These are phyloP conservation scores for Gynochthodes officinalis DNA, from an alignment of 257 asterid genomes.

Conservation along the genomic window DNA sequence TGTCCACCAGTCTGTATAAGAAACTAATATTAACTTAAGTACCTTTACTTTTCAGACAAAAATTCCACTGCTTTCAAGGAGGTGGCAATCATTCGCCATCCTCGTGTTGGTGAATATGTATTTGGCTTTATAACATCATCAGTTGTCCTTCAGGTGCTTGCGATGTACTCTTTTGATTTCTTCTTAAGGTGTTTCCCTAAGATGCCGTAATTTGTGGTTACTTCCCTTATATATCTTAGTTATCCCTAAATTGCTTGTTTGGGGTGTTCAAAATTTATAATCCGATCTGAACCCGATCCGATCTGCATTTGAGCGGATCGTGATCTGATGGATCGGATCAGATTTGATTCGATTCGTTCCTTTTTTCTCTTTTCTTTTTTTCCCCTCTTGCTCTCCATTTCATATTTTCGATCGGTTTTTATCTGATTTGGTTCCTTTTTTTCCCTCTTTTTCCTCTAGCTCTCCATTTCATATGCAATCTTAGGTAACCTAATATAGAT, in stretches of 20 bases:
- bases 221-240: neutral
- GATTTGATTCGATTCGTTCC: too few relatives aligned
- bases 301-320: too few relatives aligned
- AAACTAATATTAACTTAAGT: neutral
- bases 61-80: constrained; percentile 93
- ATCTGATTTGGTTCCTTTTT: too few relatives aligned
- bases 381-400: too few relatives aligned
- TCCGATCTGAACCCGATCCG: too few relatives aligned
- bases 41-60: constrained; percentile 48
- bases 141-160: constrained; percentile 75
- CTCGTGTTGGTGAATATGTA: constrained; percentile 94
- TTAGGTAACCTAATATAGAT: too few relatives aligned
- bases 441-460: too few relatives aligned
- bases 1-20: neutral
- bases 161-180: constrained; percentile 5
- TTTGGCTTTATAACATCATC: constrained; percentile 85
- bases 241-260: neutral
- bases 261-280: too few relatives aligned
- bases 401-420: too few relatives aligned
- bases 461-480: too few relatives aligned
- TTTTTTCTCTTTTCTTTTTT: too few relatives aligned
- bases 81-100: constrained; percentile 88
- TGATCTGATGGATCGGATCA: too few relatives aligned
- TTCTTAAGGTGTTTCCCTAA: constrained; percentile 1
- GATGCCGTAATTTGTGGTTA: neutral